phyloP scores from a whole-genome alignment of 2,329 filamentous ascomycete species.

The Ophiostoma sp. region DNA sequence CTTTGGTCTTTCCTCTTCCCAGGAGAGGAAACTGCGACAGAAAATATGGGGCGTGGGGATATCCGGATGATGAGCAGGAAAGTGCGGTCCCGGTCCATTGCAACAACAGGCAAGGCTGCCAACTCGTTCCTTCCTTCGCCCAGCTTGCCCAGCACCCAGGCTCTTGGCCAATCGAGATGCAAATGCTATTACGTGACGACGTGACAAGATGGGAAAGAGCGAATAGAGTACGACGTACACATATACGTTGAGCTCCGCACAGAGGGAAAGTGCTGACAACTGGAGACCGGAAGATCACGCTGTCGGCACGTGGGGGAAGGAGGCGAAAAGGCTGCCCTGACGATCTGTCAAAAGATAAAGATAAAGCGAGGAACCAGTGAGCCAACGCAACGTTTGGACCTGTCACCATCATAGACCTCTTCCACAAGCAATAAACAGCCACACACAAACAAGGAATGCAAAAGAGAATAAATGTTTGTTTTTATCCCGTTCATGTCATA shows the following conservation, averaged over 20 bases:
- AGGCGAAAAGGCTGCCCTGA: background rate
- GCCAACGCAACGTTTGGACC: background rate
- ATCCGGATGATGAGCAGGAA: constrained; percentile 4
- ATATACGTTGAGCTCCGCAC: background rate
- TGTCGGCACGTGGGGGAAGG: constrained; percentile 8
- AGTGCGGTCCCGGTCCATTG: background rate
- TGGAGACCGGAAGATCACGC: background rate
- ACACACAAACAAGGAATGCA: background rate
- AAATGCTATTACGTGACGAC: constrained; percentile 14
- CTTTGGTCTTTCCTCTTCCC: background rate
- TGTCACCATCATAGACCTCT: background rate
- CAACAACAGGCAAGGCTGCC: constrained; percentile 15
- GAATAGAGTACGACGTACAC: background rate
- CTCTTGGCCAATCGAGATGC: constrained; percentile 14
- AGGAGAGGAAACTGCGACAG: constrained; percentile 2
- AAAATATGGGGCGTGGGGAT: constrained; percentile 10
- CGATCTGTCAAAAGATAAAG: constrained; percentile 2
- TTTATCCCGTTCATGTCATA: background rate
- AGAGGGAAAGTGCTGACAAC: background rate
- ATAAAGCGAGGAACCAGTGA: background rate
- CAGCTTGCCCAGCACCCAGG: background rate
- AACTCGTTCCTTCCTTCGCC: background rate
- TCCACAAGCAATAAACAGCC: background rate
- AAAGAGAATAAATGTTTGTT: background rate
- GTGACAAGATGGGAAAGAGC: background rate